Percentiles rank a stretch among this genome's conserved stretches.
Conservation (phyloP, 805 yeast genomes). For the Hanseniaspora thailandica region DNA sequence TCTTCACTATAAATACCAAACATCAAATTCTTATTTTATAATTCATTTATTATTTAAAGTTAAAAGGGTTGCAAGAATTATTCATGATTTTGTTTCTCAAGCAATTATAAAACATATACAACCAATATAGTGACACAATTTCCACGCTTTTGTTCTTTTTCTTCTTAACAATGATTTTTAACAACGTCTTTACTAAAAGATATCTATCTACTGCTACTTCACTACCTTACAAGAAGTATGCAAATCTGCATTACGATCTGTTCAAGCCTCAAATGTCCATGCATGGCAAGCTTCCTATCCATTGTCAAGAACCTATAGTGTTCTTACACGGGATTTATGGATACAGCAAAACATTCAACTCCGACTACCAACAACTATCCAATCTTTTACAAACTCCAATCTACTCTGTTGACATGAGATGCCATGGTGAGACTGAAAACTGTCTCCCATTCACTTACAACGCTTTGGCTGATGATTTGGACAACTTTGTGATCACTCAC, state of each 20-base stretch:
- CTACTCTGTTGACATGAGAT: slow-evolving; percentile 40
- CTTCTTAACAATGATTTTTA: neutral
- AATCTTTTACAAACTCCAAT: slow-evolving; percentile 28
- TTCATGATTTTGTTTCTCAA: too few relatives aligned
- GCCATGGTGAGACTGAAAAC: slow-evolving; percentile 43
- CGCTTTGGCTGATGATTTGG: slow-evolving; percentile 35
- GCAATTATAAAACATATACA: too few relatives aligned
- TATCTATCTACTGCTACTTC: neutral
- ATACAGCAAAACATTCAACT: slow-evolving; percentile 31
- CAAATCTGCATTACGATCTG: slow-evolving; percentile 24
- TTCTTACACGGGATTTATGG: slow-evolving; percentile 40
- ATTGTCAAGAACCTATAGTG: slow-evolving; percentile 28
- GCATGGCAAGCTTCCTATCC: slow-evolving; percentile 18
- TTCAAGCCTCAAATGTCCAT: slow-evolving; percentile 21
- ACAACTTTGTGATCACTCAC: slow-evolving; percentile 23
- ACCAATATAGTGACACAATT: too few relatives aligned
- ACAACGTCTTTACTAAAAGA: neutral
- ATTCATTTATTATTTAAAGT: too few relatives aligned
- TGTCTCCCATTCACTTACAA: slow-evolving; percentile 37
- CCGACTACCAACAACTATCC: slow-evolving; percentile 31
- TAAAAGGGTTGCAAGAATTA: too few relatives aligned
- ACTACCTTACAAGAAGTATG: slow-evolving; percentile 18
- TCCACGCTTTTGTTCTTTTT: neutral
- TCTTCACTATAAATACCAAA: too few relatives aligned
- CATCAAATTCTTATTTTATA: too few relatives aligned